Conservation (phyloP, 352 stramenopile species). For the Phytophthora fragariae region DNA sequence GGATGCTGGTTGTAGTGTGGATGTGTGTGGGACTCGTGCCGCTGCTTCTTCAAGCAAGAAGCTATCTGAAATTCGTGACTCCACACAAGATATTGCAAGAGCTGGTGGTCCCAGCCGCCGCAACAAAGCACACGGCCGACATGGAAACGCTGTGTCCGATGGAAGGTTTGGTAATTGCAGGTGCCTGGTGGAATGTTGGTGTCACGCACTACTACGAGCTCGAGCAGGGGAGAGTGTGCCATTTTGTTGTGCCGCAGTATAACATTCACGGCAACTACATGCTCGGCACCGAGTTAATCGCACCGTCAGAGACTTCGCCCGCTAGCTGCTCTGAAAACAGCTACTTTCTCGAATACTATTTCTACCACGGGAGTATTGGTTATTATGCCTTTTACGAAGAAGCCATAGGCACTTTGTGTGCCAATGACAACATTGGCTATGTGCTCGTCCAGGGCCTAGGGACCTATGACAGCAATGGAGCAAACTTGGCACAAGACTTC, state of each 20-base stretch:
- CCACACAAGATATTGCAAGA: slow-evolving; percentile 39
- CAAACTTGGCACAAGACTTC: slow-evolving; percentile 23
- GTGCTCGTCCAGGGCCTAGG: slow-evolving; percentile 35
- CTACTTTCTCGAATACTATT: slow-evolving; percentile 44
- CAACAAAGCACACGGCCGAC: slow-evolving; percentile 14
- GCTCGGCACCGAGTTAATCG: slow-evolving; percentile 18
- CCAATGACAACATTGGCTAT: slow-evolving; percentile 39
- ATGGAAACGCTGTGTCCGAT: slow-evolving; percentile 30
- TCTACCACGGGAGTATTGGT: slow-evolving; percentile 40
- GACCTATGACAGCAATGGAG: slow-evolving; percentile 37
- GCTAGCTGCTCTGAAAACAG: slow-evolving; percentile 16
- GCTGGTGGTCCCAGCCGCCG: slow-evolving; percentile 21
- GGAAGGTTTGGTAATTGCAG: slow-evolving; percentile 37
- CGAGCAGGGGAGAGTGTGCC: slow-evolving; percentile 24
- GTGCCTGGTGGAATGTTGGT: slow-evolving; percentile 38
- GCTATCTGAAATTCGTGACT: slow-evolving; percentile 43
- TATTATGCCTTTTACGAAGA: slow-evolving; percentile 45
- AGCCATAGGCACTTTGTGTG: slow-evolving; percentile 30
- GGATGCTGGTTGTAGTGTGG: slow-evolving; percentile 32
- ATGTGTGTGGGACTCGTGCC: slow-evolving; percentile 31
- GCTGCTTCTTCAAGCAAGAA: slow-evolving; percentile 33
- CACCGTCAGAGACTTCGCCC: slow-evolving; percentile 6
- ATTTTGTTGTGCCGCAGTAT: slow-evolving; percentile 42
- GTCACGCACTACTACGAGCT: slow-evolving; percentile 38
- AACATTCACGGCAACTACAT: slow-evolving; percentile 38